Conservation (phyloP, 2,329 filamentous ascomycete genomes). For the Aspergillus sclerotialis region DNA sequence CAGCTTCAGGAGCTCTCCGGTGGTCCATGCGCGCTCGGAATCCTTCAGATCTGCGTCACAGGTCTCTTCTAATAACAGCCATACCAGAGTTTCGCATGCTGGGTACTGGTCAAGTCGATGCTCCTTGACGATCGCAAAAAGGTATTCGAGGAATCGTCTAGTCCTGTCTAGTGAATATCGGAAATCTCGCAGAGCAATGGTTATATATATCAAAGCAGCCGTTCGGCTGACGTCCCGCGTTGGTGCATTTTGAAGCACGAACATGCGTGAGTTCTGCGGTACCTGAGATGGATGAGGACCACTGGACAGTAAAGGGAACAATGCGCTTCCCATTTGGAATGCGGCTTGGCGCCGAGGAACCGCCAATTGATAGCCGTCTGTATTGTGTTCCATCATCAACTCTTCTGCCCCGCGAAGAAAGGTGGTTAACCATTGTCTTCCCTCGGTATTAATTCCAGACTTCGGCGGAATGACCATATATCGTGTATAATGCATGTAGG, state of each 20-base stretch:
- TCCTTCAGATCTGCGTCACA: slow-evolving; percentile 30
- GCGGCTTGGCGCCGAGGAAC: slow-evolving; percentile 22
- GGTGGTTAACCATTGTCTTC: slow-evolving; percentile 22
- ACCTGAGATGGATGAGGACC: slow-evolving; percentile 34
- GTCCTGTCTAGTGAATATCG: slow-evolving; percentile 23
- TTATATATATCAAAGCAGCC: slow-evolving; percentile 34
- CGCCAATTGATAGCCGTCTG: slow-evolving; percentile 17
- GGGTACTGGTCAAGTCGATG: slow-evolving; percentile 28
- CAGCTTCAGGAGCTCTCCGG: slow-evolving; percentile 27
- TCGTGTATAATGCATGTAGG: slow-evolving; percentile 29
- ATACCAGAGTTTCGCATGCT: slow-evolving; percentile 34
- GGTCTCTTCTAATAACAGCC: slow-evolving; percentile 32
- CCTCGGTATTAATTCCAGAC: slow-evolving; percentile 8
- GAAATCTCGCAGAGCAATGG: slow-evolving; percentile 29
- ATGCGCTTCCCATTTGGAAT: slow-evolving; percentile 31
- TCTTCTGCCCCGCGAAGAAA: slow-evolving; percentile 30
- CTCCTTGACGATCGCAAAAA: slow-evolving; percentile 17
- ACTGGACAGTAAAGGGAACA: slow-evolving; percentile 35
- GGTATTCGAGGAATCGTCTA: slow-evolving; percentile 24
- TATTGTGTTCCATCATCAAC: slow-evolving; percentile 25
- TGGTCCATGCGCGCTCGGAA: slow-evolving; percentile 30
- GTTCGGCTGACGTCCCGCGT: slow-evolving; percentile 31
- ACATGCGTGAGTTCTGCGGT: slow-evolving; percentile 27
- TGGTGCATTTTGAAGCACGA: slow-evolving; percentile 26
- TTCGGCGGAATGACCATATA: slow-evolving; percentile 20